Conservation (phyloP, 306 rosid species). For the Malus orientalis region DNA sequence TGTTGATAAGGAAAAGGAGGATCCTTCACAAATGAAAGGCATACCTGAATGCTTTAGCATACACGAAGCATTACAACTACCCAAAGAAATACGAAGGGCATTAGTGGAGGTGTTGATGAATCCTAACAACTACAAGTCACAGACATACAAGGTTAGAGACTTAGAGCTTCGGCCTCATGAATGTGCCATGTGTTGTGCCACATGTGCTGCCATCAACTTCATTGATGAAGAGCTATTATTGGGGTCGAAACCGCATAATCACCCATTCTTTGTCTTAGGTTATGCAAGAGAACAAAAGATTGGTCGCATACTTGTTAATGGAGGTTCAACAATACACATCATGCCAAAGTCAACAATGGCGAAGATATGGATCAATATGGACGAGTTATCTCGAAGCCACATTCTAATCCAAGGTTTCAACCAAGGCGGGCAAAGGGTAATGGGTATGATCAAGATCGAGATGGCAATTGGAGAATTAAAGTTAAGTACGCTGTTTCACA, state of each 20-base stretch:
- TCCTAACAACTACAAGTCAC: accelerated
- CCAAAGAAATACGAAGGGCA: not conserved
- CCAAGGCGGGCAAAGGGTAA: no score
- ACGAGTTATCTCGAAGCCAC: no score
- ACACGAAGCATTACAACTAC: not conserved
- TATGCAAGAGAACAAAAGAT: no score
- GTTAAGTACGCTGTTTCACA: not conserved
- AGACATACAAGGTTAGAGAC: not conserved
- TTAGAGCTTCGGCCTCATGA: not conserved
- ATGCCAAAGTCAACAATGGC: not conserved
- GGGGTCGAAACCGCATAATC: no score
- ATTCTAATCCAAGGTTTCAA: no score
- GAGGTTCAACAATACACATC: not conserved
- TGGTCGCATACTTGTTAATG: no score
- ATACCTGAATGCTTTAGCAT: not conserved
- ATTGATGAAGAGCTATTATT: no score
- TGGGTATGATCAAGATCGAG: no score
- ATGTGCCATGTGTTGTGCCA: not conserved
- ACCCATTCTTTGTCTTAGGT: no score
- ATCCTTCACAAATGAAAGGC: not conserved
- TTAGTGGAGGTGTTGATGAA: not conserved
- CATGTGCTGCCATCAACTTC: not conserved
- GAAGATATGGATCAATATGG: no score
- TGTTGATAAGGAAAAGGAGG: not conserved
- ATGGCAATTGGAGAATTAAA: not conserved